Evolutionary conservation across 768 basidiomycete genomes (phyloP), one percentile per base, ranked within the genome.

Genomic region (Tylopilus balloui): DNA sequence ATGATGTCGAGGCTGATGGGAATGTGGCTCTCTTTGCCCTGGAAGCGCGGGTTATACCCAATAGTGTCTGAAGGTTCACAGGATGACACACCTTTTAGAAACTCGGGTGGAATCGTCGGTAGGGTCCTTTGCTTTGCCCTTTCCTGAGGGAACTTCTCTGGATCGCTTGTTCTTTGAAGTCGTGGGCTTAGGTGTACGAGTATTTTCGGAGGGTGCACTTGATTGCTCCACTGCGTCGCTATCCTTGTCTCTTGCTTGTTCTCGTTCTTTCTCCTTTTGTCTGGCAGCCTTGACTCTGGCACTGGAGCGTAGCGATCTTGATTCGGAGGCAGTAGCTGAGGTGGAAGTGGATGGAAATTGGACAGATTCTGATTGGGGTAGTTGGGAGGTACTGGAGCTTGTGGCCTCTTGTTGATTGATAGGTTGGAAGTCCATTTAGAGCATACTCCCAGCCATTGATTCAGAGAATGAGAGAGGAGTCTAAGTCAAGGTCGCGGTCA

Each of bases 341-440:
- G 52, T 52, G 44, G 67, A 64, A 53, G 56, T 54, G 69, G 70
- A 62, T 73, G 68, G 63, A 70, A 68, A 36, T 48, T 55, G 59
- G 44, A 32, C 42, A 45, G 53, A 56, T 64, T 67, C 66, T 68
- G 65, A 69, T 69, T 69, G 68, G 67, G 75, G 65, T 62, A 70
- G 72, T 65, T 71, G 68, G 61, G 53, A 58, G 54, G 53, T 64
- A 71, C 77, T 83, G 70, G 80, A 78, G 79, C 70, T 73, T 69
- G 78, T 79, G 79, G 82, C 81, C 80, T 83, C 80, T 76, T 78
- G 78, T 63, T 77, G 74, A 76, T 86, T 72, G 64, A 70, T 71
- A 73, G 77, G 79, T 86, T 79, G 79, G 81, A 85, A 81, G 84
- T 90, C 88, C 88, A 90, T 90, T 89, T 88, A 89, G 85, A 80